phyloP scores from a whole-genome alignment of 768 basidiomycete species.

The Rhodocollybia butyracea region DNA sequence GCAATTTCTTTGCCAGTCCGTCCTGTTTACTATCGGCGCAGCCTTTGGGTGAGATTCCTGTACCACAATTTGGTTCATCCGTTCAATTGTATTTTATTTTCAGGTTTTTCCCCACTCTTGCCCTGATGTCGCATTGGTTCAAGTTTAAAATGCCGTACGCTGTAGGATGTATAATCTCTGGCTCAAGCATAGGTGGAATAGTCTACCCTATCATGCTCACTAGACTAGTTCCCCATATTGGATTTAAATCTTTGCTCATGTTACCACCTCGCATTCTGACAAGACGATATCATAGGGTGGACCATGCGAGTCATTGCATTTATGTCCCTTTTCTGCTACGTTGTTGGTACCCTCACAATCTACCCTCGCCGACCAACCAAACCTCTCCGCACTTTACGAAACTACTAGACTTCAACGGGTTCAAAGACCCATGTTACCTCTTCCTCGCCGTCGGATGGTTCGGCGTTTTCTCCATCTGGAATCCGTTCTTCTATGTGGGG shows the following conservation, averaged over 20 bases:
- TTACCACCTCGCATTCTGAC: neutral
- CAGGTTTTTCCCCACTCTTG: slow-evolving; percentile 32
- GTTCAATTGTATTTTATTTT: neutral
- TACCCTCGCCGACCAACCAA: slow-evolving; percentile 20
- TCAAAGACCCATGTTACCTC: slow-evolving; percentile 18
- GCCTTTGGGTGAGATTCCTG: slow-evolving; percentile 14
- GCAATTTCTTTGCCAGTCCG: slow-evolving; percentile 23
- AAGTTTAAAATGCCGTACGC: slow-evolving; percentile 27
- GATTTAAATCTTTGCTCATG: slow-evolving; percentile 9
- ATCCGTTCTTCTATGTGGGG: slow-evolving; percentile 26
- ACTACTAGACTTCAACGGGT: slow-evolving; percentile 19
- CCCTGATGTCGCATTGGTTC: slow-evolving; percentile 34
- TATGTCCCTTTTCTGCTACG: slow-evolving; percentile 19
- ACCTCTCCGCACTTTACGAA: slow-evolving; percentile 15
- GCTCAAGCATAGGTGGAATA: slow-evolving; percentile 29
- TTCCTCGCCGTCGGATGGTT: slow-evolving; percentile 22
- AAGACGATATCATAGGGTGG: slow-evolving; percentile 17
- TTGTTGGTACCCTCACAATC: slow-evolving; percentile 20
- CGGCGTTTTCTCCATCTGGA: slow-evolving; percentile 18
- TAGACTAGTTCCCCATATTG: slow-evolving; percentile 15
- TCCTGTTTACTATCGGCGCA: slow-evolving; percentile 19
- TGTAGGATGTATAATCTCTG: slow-evolving; percentile 29
- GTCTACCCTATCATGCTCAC: slow-evolving; percentile 26
- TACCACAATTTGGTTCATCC: neutral
- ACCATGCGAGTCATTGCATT: slow-evolving; percentile 23